Base-by-base conservation (phyloP, 2,329 filamentous ascomycete genomes). In the Sclerotinia borealis region DNA sequence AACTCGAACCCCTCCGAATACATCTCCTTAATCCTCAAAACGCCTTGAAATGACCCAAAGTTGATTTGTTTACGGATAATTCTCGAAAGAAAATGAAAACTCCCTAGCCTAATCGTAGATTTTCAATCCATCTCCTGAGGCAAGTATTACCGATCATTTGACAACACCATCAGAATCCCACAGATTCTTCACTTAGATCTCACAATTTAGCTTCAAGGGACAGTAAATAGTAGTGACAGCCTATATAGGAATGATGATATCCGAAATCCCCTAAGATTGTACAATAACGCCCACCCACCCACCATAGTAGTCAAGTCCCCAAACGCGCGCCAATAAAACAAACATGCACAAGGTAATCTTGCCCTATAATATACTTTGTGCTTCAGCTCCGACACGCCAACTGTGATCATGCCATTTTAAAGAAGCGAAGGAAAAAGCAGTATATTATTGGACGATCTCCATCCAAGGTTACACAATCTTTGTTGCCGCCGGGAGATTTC, bases 401-500 rank as follows among this genome's bases (percentile, higher is more conserved):
- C 19, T 45, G 39, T 56, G 11, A 43, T 56, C 39, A 43, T 54
- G n/a, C 45, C 27, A 56, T 45, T 34, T 56, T 8, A 45, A 43
- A 22, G 39, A 45, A 56, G 54, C 54, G 54, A 45, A n/a, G 15
- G 37, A 52, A 56, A 34, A 31, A 13, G 39, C 54, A 56, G 11
- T 34, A 45, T 45, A 45, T 56, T 22, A 56, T 27, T 39, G 54
- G 54, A 56, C n/a, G 15, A 45, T 56, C 34, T 56, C 39, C 27
- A 27, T 45, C 13, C 13, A 8, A 56, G 39, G 41, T 56, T 56
- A 27, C 54, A 56, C 54, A 34, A 34, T 13, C 17, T 45, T 45
- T 43, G 19, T 27, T 56, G 54, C 37, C 39, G 27, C 50, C 50
- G 60, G 60, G 50, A 56, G 31, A 58, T 62, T 49, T 62, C 60